Percentiles rank a stretch among this genome's conserved stretches.
Evolutionary conservation across 1,284 basidiomycete genomes (phyloP).

Genomic region (Amylostereum chailletii): DNA sequence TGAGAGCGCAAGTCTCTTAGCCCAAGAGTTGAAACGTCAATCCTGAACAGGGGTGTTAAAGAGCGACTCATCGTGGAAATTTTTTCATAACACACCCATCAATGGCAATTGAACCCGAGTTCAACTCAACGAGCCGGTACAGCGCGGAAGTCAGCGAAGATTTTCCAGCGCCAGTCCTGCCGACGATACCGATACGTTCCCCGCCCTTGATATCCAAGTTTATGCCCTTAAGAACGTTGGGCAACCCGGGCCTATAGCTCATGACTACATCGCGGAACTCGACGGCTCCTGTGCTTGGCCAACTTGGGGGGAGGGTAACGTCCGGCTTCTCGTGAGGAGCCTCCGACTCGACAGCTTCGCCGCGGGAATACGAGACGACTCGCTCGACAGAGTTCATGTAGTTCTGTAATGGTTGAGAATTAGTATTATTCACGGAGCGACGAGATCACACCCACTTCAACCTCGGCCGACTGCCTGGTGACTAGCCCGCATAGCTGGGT

Average conservation of each 20-base stretch:
- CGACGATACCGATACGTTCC: conserved; percentile 87
- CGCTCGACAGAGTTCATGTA: conserved; percentile 90
- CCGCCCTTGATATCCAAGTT: conserved; percentile 60
- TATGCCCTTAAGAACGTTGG: conserved; percentile 60
- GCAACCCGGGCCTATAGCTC: conserved; percentile 63
- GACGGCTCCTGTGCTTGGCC: conserved; percentile 62
- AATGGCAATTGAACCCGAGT: conserved; percentile 55
- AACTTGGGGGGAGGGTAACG: conserved; percentile 46
- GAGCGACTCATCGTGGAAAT: too few species aligned
- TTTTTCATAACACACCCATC: conserved; percentile 31
- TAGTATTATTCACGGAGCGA: too few species aligned
- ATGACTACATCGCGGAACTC: conserved; percentile 56
- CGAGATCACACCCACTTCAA: conserved; percentile 35
- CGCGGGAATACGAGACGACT: conserved; percentile 68
- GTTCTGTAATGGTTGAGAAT: conserved; percentile 49
- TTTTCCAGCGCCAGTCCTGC: conserved; percentile 72
- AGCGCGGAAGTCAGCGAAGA: conserved; percentile 50
- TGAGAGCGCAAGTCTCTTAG: conserved; percentile 55
- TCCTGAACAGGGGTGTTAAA: not conserved
- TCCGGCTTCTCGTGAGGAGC: conserved; percentile 59
- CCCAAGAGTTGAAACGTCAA: conserved; percentile 63
- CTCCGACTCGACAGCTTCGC: conserved; percentile 61
- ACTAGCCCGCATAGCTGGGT: conserved; percentile 50
- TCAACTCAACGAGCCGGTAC: conserved; percentile 44
- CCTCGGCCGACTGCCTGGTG: conserved; percentile 54